These are phyloP conservation scores for Escallonia rubra DNA, from an alignment of 129 eudicot species.

Conservation along the genomic window DNA sequence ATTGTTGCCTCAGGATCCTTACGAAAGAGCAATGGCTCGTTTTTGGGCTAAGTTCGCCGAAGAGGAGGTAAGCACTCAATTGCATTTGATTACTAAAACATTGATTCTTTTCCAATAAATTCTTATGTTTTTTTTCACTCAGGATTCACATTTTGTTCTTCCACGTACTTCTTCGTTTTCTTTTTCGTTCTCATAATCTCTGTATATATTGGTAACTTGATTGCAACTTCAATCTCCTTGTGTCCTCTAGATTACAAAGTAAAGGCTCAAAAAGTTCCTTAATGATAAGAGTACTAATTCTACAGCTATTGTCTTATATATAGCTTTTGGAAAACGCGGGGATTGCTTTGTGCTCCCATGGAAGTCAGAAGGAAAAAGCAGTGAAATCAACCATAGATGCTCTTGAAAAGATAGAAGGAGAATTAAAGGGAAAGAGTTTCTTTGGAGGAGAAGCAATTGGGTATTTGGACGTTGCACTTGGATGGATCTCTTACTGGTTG, in stretches of 20 bases:
- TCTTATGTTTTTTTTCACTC: too few relatives aligned
- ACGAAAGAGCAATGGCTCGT: constrained; percentile 15
- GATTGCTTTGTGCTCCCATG: constrained; percentile 10
- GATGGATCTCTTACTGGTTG: constrained; percentile 12
- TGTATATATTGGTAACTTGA: not conserved
- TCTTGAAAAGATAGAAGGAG: constrained; percentile 18
- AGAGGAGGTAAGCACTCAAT: constrained; percentile 17
- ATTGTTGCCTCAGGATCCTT: constrained; percentile 31
- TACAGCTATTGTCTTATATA: not conserved
- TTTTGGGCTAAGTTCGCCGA: constrained; percentile 32
- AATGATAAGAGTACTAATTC: too few relatives aligned
- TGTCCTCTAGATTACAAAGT: too few relatives aligned
- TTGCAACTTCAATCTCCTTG: too few relatives aligned
- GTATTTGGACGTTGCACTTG: constrained; percentile 20
- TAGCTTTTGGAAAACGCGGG: not conserved
- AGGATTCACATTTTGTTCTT: too few relatives aligned
- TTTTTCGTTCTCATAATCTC: not conserved
- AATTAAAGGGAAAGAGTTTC: constrained; percentile 14
- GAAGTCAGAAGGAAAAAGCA: constrained; percentile 12
- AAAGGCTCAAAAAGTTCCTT: too few relatives aligned
- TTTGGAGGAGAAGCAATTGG: constrained; percentile 36
- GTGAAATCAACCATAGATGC: constrained; percentile 18
- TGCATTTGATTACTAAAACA: too few relatives aligned
- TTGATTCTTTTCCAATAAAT: too few relatives aligned
- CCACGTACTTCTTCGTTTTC: not conserved